Conservation (phyloP, 1,284 basidiomycete species). For the Ustilago xerochloae region DNA sequence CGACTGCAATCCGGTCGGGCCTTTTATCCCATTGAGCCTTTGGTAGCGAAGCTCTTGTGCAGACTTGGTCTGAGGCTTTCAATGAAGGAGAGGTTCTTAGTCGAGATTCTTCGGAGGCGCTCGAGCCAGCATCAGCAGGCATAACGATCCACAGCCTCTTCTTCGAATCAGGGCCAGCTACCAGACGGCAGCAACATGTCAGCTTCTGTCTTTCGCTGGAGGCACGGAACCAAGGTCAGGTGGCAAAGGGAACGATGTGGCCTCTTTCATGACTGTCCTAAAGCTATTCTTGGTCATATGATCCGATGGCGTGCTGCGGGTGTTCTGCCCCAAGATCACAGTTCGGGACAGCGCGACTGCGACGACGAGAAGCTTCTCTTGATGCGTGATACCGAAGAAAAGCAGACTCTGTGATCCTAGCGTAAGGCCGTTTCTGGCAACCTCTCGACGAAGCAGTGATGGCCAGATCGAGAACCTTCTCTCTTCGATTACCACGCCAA, state of each 20-base stretch:
- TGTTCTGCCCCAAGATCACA: not conserved
- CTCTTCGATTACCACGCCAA: not conserved
- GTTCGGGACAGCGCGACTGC: not conserved
- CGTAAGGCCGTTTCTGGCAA: not conserved
- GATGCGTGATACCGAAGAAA: not conserved
- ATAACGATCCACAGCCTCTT: not conserved
- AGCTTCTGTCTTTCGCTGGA: not conserved
- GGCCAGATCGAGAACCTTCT: not conserved
- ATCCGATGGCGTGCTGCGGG: slow-evolving; percentile 4
- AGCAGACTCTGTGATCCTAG: not conserved
- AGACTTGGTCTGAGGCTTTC: no score
- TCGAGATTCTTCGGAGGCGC: not conserved
- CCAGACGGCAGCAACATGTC: not conserved
- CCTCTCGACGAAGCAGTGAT: not conserved
- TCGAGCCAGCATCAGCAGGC: not conserved
- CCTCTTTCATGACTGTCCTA: not conserved
- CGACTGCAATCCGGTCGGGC: not conserved
- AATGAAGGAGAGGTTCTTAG: no score
- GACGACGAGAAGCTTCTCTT: not conserved
- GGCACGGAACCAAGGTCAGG: not conserved
- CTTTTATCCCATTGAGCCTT: not conserved
- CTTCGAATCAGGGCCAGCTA: not conserved
- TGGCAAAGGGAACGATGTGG: not conserved
- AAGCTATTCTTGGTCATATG: slow-evolving; percentile 7
- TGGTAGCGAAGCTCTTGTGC: not conserved